These are phyloP conservation scores for Corymbia citriodora DNA, from an alignment of 441 rosid species.

Conservation along the genomic window DNA sequence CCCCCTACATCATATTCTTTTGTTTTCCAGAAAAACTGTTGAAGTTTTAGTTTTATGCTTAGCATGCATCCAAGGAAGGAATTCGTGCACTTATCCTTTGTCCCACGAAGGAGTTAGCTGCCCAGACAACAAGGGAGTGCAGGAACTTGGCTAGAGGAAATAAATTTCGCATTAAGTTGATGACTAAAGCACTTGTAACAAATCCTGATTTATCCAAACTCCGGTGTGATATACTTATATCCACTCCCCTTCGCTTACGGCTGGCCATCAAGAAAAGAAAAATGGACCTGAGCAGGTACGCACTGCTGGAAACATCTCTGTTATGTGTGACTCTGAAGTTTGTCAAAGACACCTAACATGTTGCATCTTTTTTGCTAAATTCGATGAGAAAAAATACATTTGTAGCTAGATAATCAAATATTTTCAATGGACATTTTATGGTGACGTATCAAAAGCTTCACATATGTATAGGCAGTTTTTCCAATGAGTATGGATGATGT, in stretches of 20 bases:
- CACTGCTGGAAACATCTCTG: neutral
- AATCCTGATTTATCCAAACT: constrained; percentile 56
- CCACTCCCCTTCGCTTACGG: constrained; percentile 76
- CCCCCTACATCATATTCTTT: neutral
- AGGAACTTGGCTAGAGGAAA: constrained; percentile 77
- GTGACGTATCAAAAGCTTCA: neutral
- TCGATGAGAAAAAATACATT: neutral
- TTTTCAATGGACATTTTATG: neutral
- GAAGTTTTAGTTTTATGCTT: constrained; percentile 1
- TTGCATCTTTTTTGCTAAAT: neutral
- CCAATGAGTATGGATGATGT: neutral
- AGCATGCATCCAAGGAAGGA: constrained; percentile 61
- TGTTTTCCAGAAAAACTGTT: constrained; percentile 12
- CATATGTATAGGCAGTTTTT: neutral
- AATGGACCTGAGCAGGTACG: constrained; percentile 84
- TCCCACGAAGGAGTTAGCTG: constrained; percentile 84
- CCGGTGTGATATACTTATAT: constrained; percentile 71
- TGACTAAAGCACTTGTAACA: constrained; percentile 73
- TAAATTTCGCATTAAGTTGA: constrained; percentile 53
- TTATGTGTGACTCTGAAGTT: neutral
- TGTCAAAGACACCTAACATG: neutral
- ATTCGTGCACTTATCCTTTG: constrained; percentile 74
- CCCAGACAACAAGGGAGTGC: constrained; percentile 87
- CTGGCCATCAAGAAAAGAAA: constrained; percentile 60
- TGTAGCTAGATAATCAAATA: neutral